phyloP scores from a whole-genome alignment of 2,329 filamentous ascomycete species.

The Ascosphaera pollenicola region DNA sequence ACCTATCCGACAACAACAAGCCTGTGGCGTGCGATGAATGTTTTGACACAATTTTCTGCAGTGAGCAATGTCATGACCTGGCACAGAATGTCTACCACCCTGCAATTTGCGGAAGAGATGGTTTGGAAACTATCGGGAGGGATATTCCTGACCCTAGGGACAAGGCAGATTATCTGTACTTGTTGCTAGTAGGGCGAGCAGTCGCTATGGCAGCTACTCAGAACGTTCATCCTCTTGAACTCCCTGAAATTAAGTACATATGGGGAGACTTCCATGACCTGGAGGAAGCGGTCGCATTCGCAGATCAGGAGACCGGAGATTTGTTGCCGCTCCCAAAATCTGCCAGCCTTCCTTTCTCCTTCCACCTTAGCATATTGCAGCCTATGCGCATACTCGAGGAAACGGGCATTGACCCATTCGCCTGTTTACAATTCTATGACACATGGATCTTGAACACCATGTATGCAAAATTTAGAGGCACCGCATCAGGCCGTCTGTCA shows the following conservation, averaged over 20 bases:
- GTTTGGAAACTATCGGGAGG: constrained; percentile 33
- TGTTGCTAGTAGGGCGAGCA: constrained; percentile 34
- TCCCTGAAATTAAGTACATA: constrained; percentile 39
- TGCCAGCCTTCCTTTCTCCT: constrained; percentile 35
- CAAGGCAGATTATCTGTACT: constrained; percentile 36
- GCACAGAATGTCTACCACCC: constrained; percentile 35
- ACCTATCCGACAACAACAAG: constrained; percentile 20
- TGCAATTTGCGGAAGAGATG: constrained; percentile 32
- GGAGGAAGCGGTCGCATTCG: constrained; percentile 7
- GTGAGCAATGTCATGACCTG: constrained; percentile 30
- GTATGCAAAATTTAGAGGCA: constrained; percentile 81
- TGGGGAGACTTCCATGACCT: constrained; percentile 39
- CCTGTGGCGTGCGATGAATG: constrained; percentile 31
- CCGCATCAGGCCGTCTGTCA: constrained; percentile 66
- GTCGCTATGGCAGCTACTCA: constrained; percentile 40
- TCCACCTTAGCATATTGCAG: constrained; percentile 34
- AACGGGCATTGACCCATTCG: constrained; percentile 40
- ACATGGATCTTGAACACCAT: constrained; percentile 62
- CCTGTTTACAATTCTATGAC: constrained; percentile 19
- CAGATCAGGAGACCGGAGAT: background rate
- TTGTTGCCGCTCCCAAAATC: constrained; percentile 9
- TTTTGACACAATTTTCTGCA: constrained; percentile 38
- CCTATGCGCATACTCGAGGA: constrained; percentile 40
- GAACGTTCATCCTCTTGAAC: constrained; percentile 32
- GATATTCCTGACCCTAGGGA: constrained; percentile 35